A percentile compares a stretch with the other conserved stretches of the same genome.
Conservation (phyloP, 73 alveolate species). For the Symbiodinium natans region DNA sequence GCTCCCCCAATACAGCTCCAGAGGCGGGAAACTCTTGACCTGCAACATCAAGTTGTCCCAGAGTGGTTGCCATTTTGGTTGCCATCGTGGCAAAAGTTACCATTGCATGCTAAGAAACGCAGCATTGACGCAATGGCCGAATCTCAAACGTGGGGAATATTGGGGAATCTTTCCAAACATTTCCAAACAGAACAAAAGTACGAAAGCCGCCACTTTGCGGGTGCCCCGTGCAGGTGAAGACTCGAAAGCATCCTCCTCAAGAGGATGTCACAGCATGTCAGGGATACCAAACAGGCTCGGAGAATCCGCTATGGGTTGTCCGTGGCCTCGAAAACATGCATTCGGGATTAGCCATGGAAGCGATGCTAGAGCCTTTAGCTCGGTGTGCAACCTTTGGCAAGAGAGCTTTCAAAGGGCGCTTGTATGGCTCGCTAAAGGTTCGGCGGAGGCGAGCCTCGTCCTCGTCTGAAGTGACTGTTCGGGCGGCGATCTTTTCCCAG, state of each 20-base stretch:
- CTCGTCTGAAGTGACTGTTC: conserved; percentile 22
- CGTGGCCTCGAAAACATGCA: conserved; percentile 87
- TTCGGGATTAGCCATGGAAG: conserved; percentile 39
- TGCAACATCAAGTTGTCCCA: too few relatives aligned
- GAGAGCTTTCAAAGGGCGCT: conserved; percentile 34
- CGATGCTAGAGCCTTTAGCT: conserved; percentile 11
- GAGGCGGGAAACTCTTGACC: too few relatives aligned
- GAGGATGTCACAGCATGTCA: background rate
- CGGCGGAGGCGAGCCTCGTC: conserved; percentile 45
- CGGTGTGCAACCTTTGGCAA: conserved; percentile 42
- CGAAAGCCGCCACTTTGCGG: background rate
- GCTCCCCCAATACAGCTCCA: too few relatives aligned
- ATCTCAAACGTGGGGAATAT: background rate
- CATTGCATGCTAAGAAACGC: too few relatives aligned
- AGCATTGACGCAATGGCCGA: background rate
- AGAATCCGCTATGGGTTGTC: conserved; percentile 51
- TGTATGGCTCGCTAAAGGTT: conserved; percentile 57
- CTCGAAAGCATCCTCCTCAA: background rate
- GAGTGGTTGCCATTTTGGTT: too few relatives aligned
- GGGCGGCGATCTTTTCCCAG: background rate
- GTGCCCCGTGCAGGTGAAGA: background rate
- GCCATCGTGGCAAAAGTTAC: too few relatives aligned
- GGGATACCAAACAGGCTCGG: conserved; percentile 83
- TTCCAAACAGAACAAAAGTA: background rate
- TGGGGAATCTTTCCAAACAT: background rate